Evolutionary conservation across 345 rosid species (phyloP).

Genomic region (Euclidium syriacum): DNA sequence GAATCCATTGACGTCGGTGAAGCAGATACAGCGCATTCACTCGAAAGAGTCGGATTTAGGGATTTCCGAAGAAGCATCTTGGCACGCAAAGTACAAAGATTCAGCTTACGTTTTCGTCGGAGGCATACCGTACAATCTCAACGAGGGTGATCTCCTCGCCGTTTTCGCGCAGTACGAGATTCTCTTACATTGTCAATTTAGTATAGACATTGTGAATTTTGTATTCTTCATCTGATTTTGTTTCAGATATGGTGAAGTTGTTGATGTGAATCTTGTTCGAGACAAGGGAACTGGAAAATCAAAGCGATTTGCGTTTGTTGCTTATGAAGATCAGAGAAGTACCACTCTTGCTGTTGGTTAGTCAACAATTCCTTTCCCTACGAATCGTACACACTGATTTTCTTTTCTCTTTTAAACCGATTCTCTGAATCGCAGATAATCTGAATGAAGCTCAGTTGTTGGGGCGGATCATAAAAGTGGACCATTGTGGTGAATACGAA

Average conservation of each 20-base stretch:
- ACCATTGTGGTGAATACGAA: conserved; percentile 57
- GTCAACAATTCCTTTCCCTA: conserved; percentile 1
- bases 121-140: conserved; percentile 75
- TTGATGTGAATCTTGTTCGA: conserved; percentile 74
- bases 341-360: conserved; percentile 76
- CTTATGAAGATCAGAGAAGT: conserved; percentile 83
- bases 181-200: background rate
- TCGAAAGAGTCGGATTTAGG: conserved; percentile 61
- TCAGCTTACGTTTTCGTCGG: conserved; percentile 70
- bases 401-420: background rate
- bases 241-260: conserved; percentile 62
- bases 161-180: conserved; percentile 64
- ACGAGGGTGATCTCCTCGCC: conserved; percentile 86
- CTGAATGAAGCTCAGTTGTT: conserved; percentile 61
- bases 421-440: conserved; percentile 41
- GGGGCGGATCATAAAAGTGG: conserved; percentile 66
- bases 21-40: conserved; percentile 61
- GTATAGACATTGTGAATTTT: background rate
- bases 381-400: background rate
- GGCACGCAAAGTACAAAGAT: conserved; percentile 80
- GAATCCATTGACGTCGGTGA: conserved; percentile 74
- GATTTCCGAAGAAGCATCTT: conserved; percentile 72
- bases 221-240: background rate
- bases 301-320: conserved; percentile 71
- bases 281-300: conserved; percentile 82